These are phyloP conservation scores for Gloeostereum incarnatum DNA, from an alignment of 768 basidiomycete genomes.

Conservation along the genomic window DNA sequence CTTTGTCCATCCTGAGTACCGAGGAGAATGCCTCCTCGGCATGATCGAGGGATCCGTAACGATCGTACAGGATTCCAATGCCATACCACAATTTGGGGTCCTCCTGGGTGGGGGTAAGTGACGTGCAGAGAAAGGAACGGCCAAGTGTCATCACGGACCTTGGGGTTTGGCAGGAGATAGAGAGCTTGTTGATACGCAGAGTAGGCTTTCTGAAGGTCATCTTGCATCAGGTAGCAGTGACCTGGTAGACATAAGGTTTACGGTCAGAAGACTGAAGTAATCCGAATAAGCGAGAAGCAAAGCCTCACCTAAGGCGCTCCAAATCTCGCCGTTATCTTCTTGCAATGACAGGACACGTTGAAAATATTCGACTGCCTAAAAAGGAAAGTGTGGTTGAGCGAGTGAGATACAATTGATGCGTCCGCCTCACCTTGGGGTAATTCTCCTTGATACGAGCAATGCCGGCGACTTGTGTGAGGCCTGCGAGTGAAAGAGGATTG, in stretches of 20 bases:
- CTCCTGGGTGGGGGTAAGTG: constrained; percentile 45
- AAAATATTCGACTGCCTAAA: constrained; percentile 93
- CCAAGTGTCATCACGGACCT: constrained; percentile 36
- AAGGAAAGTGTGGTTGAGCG: constrained; percentile 15
- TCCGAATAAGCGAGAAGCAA: too few relatives aligned
- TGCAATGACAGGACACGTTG: constrained; percentile 84
- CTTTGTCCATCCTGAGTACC: constrained; percentile 94
- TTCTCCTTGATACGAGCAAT: constrained; percentile 98
- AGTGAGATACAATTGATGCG: constrained; percentile 14
- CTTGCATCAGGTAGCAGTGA: constrained; percentile 98
- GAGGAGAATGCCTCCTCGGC: constrained; percentile 98
- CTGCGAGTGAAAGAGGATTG: constrained; percentile 85
- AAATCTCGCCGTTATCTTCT: constrained; percentile 97
- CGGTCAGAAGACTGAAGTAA: too few relatives aligned
- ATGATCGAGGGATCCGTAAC: constrained; percentile 96
- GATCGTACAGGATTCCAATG: constrained; percentile 97
- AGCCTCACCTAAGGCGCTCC: constrained; percentile 91
- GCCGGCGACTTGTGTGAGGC: constrained; percentile 89
- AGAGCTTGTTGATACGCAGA: constrained; percentile 97
- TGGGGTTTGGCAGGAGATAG: constrained; percentile 91
- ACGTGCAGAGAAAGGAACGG: constrained; percentile 7
- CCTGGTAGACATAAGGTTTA: constrained; percentile 49
- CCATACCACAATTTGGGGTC: constrained; percentile 99
- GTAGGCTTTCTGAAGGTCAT: constrained; percentile 97
- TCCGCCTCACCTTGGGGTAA: constrained; percentile 75